Percentiles rank a stretch among this genome's conserved stretches.
These are phyloP conservation scores for Talaromyces sp. DNA, from an alignment of 2,329 filamentous ascomycete genomes.

Conservation along the genomic window DNA sequence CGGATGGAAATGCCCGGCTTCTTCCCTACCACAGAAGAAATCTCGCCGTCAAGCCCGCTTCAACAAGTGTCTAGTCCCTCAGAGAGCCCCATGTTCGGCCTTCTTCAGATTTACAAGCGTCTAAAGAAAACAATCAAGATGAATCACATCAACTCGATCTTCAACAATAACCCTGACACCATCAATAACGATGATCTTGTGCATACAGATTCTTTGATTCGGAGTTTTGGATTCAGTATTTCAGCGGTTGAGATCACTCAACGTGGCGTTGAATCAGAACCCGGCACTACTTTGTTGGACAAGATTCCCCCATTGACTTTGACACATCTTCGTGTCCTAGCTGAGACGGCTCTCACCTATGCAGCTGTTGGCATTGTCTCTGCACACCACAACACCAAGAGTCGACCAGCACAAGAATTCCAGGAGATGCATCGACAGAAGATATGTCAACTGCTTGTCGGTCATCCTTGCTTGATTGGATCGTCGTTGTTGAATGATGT, in stretches of 20 bases:
- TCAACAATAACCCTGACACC: slow-evolving; percentile 46
- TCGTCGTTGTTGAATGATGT: slow-evolving; percentile 38
- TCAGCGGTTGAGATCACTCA: slow-evolving; percentile 89
- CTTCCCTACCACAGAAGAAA: slow-evolving; percentile 41
- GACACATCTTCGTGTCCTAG: slow-evolving; percentile 83
- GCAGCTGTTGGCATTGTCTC: slow-evolving; percentile 73
- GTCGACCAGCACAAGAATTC: slow-evolving; percentile 64
- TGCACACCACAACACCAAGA: slow-evolving; percentile 60
- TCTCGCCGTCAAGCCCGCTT: slow-evolving; percentile 32
- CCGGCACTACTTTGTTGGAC: slow-evolving; percentile 75
- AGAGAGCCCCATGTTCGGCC: slow-evolving; percentile 47
- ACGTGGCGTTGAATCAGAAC: slow-evolving; percentile 75
- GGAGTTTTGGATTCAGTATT: slow-evolving; percentile 76
- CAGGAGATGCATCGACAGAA: slow-evolving; percentile 69
- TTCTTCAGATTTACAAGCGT: slow-evolving; percentile 59
- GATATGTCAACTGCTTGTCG: slow-evolving; percentile 74
- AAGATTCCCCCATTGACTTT: slow-evolving; percentile 82
- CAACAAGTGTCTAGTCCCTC: slow-evolving; percentile 32
- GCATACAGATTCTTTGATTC: slow-evolving; percentile 47
- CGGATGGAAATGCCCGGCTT: slow-evolving; percentile 43
- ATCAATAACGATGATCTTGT: slow-evolving; percentile 51
- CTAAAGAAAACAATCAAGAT: slow-evolving; percentile 57
- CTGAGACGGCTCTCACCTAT: slow-evolving; percentile 86
- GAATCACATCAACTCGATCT: slow-evolving; percentile 54
- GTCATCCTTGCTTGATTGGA: slow-evolving; percentile 46